These are phyloP conservation scores for Penicillium cinerascens DNA, from an alignment of 495 filamentous ascomycete species.

Conservation along the genomic window DNA sequence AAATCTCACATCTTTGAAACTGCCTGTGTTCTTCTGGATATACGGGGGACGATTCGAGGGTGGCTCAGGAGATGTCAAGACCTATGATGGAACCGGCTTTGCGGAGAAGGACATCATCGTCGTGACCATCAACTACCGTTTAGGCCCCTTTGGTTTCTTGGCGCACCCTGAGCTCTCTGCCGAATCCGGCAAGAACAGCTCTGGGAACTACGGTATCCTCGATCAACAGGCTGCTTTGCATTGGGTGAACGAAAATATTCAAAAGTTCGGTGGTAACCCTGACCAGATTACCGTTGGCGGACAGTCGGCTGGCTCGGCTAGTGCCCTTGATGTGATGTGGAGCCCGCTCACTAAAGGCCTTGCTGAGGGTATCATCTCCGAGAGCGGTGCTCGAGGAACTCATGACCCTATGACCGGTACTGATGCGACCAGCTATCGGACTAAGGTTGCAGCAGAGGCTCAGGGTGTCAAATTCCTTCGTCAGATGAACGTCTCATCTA, in stretches of 20 bases:
- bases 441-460: conserved; percentile 11
- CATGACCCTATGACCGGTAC: conserved; percentile 14
- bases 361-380: conserved; percentile 10
- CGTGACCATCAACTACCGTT: conserved; percentile 30
- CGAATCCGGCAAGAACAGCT: conserved; percentile 28
- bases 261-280: conserved; percentile 42
- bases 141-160: conserved; percentile 23
- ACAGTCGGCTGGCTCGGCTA: conserved; percentile 49
- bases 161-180: conserved; percentile 18
- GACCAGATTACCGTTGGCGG: conserved; percentile 41
- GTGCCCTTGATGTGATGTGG: conserved; percentile 17
- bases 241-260: conserved; percentile 48
- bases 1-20: neutral
- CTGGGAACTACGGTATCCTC: conserved; percentile 37
- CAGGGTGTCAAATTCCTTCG: conserved; percentile 13
- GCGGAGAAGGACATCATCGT: conserved; percentile 28
- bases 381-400: conserved; percentile 16
- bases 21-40: conserved; percentile 28
- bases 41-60: conserved; percentile 30
- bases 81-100: conserved; percentile 27
- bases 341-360: conserved; percentile 8
- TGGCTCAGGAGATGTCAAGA: conserved; percentile 21
- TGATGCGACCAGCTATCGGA: conserved; percentile 9
- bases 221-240: conserved; percentile 38
- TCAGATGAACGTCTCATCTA: neutral